Percentiles rank a stretch among this genome's conserved stretches.
phyloP scores from a whole-genome alignment of 2,329 filamentous ascomycete genomes.

The Diaporthe humulicola region DNA sequence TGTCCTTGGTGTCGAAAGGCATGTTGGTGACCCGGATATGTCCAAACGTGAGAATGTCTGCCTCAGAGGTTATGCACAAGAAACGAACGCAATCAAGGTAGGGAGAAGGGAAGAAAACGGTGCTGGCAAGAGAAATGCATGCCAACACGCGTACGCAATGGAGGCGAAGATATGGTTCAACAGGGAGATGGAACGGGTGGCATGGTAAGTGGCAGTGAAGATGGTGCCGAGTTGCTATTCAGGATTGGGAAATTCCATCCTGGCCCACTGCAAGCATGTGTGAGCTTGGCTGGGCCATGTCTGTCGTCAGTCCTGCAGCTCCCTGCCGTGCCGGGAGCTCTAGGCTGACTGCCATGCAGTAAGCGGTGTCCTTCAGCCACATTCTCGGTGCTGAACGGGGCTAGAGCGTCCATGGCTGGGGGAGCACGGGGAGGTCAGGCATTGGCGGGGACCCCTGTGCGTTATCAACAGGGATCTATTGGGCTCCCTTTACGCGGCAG shows the following conservation, averaged over 20 bases:
- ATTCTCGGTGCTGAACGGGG: constrained; percentile 14
- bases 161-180: constrained; percentile 9
- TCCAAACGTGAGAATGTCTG: neutral
- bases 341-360: neutral
- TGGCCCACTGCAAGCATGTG: constrained; percentile 28
- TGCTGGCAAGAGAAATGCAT: constrained; percentile 26
- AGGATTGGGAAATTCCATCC: constrained; percentile 29
- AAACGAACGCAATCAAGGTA: neutral
- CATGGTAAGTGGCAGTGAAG: constrained; percentile 30
- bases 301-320: constrained; percentile 27
- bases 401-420: constrained; percentile 26
- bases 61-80: neutral
- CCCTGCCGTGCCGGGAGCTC: neutral
- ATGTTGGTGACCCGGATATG: constrained; percentile 45
- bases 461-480: neutral
- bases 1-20: constrained; percentile 54
- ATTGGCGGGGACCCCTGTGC: constrained; percentile 20
- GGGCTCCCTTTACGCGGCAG: constrained; percentile 23
- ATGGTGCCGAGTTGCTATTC: constrained; percentile 19
- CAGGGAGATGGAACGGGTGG: neutral
- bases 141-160: constrained; percentile 39
- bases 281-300: constrained; percentile 20
- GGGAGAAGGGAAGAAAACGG: neutral
- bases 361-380: constrained; percentile 26
- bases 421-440: constrained; percentile 3